Base-by-base conservation (phyloP, 768 basidiomycete genomes). In the Hortiboletus campestris region DNA sequence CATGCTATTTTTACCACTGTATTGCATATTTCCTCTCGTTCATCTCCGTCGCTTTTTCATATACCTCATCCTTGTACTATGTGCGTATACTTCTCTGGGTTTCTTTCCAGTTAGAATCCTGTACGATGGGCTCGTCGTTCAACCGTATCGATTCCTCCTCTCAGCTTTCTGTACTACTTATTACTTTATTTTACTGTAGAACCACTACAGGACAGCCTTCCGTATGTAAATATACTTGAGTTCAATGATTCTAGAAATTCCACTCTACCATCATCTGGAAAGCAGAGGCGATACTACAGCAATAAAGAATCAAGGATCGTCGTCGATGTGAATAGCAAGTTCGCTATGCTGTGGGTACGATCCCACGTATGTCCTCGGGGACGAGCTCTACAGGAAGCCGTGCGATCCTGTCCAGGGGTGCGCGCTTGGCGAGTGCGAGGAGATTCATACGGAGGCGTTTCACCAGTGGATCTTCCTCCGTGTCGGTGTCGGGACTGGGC, bases 361-460 rank as follows among this genome's bases (percentile, higher is more conserved):
- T 80, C 61, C 78, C 76, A 47, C 85, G 77, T 50, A 89, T 81
- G 62, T 82, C 77, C 60, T 83, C 82, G 2, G 85, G 87, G 2
- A 89, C 85, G 45, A 89, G 68, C 43, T 86, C 83, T 40, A 78
- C 74, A 10, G 86, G 86, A 39, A 89, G 65, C 31, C 76, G 76
- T 16, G 84, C 84, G 50, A 89, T 86, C 55, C 79, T 83, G 62
- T 89, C 86, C 57, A 90, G 65, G 2, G 90, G 90, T 11, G 88
- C 88, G 7, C 88, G 80, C 65, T 90, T 89, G 53, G 87, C 86
- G 34, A 92, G 75, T 2, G 89, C 88, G 28, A 92, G 77, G 29
- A 92, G 74, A 65, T 89, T 91, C 59, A 91, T 74, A 38, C 89
- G 79, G 46, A 91, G 73, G 50, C 84, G 79, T 51, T 80, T 79